These are phyloP conservation scores for Mucor lusitanicus DNA, from an alignment of 371 early-diverging fungal species.

Conservation along the genomic window DNA sequence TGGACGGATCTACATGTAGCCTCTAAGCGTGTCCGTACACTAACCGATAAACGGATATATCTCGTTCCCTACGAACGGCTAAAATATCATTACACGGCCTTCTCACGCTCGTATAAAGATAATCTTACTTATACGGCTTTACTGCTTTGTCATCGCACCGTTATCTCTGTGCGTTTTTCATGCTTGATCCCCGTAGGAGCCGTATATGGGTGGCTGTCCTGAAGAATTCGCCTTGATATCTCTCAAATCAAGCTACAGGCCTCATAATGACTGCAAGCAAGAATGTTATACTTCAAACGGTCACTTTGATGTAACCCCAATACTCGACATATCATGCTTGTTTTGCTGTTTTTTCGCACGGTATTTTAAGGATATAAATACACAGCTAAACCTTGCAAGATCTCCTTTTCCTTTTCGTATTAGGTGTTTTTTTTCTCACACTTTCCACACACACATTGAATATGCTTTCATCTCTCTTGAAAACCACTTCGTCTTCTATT, in stretches of 20 bases:
- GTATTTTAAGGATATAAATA: slow-evolving; percentile 11
- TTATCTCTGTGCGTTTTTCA: not conserved
- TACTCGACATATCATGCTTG: slow-evolving; percentile 1
- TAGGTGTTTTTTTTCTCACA: slow-evolving; percentile 3
- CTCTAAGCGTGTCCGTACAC: not conserved
- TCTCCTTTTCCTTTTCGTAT: slow-evolving; percentile 4
- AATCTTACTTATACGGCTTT: not conserved
- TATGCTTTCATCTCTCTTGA: slow-evolving; percentile 15
- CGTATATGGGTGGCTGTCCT: not conserved
- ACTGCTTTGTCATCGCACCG: slow-evolving; percentile 3
- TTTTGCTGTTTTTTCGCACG: slow-evolving; percentile 19
- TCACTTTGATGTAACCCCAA: slow-evolving; percentile 5
- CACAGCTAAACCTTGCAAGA: not conserved
- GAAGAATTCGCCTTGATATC: not conserved
- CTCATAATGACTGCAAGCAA: not conserved
- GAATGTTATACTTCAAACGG: not conserved
- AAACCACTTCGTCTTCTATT: slow-evolving; percentile 8
- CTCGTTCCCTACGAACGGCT: not conserved
- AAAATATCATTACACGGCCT: slow-evolving; percentile 4
- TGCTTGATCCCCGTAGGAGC: not conserved
- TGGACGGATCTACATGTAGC: not conserved
- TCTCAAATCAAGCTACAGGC: not conserved
- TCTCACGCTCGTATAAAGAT: slow-evolving; percentile 11
- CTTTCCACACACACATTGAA: not conserved
- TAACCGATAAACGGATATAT: not conserved